Evolutionary conservation across 805 yeast genomes (phyloP).

Genomic region (Spathaspora passalidarum): DNA sequence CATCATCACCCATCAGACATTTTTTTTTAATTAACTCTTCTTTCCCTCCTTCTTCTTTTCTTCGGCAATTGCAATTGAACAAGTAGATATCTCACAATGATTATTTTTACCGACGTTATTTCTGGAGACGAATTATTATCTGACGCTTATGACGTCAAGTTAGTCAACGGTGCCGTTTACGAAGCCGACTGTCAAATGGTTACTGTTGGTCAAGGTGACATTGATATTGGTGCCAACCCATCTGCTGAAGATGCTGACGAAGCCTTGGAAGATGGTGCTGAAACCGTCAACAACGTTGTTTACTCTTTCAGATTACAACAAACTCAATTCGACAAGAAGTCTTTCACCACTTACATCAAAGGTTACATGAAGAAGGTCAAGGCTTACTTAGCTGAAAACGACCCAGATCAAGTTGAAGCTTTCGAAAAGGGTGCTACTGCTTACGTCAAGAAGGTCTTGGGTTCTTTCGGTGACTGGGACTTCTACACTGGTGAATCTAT

Average conservation of each 20-base stretch:
- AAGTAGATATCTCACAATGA: conserved; percentile 24
- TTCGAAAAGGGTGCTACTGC: conserved; percentile 97
- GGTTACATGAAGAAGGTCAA: conserved; percentile 98
- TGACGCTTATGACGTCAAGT: conserved; percentile 89
- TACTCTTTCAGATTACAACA: conserved; percentile 97
- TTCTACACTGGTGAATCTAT: conserved; percentile 99
- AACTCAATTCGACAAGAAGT: conserved; percentile 96
- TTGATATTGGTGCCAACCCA: conserved; percentile 99
- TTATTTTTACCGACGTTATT: conserved; percentile 64
- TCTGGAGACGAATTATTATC: conserved; percentile 96
- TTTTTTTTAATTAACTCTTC: conserved; percentile 1
- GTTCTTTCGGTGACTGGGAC: conserved; percentile 98
- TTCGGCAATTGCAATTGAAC: conserved; percentile 4
- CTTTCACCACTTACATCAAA: conserved; percentile 94
- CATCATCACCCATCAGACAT: background rate
- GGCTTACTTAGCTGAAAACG: conserved; percentile 81
- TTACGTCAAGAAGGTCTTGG: conserved; percentile 94
- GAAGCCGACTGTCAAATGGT: conserved; percentile 97
- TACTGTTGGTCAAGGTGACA: conserved; percentile 84
- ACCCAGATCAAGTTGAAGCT: conserved; percentile 81
- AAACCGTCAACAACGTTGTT: conserved; percentile 96
- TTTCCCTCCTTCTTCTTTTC: background rate
- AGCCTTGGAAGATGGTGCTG: conserved; percentile 77
- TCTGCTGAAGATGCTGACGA: conserved; percentile 95
- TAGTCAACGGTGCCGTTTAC: conserved; percentile 87